A percentile compares a stretch with the other conserved stretches of the same genome.
These are phyloP conservation scores for Chlamydomonas incerta DNA, from an alignment of 139 green algal species.

Conservation along the genomic window DNA sequence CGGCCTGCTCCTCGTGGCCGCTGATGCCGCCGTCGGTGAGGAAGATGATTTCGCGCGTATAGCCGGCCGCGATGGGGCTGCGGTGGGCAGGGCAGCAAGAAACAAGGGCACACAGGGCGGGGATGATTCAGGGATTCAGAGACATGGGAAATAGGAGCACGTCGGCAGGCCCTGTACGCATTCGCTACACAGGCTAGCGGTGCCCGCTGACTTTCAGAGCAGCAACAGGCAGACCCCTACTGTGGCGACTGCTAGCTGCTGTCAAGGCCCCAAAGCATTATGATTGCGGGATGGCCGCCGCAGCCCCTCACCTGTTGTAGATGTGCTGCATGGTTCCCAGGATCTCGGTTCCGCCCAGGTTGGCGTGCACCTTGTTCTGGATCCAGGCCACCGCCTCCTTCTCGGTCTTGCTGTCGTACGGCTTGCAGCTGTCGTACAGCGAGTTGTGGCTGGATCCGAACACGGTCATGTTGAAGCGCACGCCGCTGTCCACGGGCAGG, in stretches of 20 bases:
- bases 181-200: too few relatives aligned
- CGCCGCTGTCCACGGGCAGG: slow-evolving; percentile 31
- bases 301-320: slow-evolving; percentile 13
- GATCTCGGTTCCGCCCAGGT: slow-evolving; percentile 60
- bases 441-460: slow-evolving; percentile 43
- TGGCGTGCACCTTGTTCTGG: slow-evolving; percentile 32
- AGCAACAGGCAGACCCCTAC: too few relatives aligned
- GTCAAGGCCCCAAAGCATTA: too few relatives aligned
- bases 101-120: not conserved
- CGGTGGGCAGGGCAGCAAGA: not conserved
- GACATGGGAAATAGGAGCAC: too few relatives aligned
- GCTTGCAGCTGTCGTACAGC: slow-evolving; percentile 29
- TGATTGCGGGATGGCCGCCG: too few relatives aligned
- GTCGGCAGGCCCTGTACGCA: too few relatives aligned
- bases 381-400: slow-evolving; percentile 46
- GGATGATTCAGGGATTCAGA: too few relatives aligned
- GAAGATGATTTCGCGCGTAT: slow-evolving; percentile 51
- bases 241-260: too few relatives aligned
- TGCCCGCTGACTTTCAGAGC: too few relatives aligned
- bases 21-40: slow-evolving; percentile 59
- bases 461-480: slow-evolving; percentile 46
- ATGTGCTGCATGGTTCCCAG: slow-evolving; percentile 26
- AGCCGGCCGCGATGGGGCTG: slow-evolving; percentile 8
- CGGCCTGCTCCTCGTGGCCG: slow-evolving; percentile 19
- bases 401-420: slow-evolving; percentile 8